phyloP scores from a whole-genome alignment of 371 early-diverging fungal genomes.

The Edhazardia aedis region DNA sequence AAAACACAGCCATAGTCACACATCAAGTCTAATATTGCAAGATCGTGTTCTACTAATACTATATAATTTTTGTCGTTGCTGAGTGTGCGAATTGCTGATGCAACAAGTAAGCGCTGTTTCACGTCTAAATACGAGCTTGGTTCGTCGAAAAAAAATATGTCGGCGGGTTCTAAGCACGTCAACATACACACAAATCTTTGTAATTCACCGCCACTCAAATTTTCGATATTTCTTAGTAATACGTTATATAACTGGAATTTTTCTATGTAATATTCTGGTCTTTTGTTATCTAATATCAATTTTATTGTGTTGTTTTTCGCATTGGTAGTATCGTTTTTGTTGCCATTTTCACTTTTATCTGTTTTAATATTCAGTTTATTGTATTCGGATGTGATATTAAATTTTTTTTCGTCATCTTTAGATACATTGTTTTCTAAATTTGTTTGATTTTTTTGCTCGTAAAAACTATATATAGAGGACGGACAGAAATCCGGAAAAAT shows the following conservation, averaged over 20 bases:
- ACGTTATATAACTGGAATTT: slow-evolving; percentile 57
- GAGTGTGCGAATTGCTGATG: slow-evolving; percentile 68
- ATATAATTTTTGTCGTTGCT: slow-evolving; percentile 60
- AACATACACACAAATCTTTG: slow-evolving; percentile 90
- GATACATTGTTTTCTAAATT: no score
- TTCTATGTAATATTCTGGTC: slow-evolving; percentile 31
- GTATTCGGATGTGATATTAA: no score
- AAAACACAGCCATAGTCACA: slow-evolving; percentile 93
- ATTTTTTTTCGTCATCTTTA: no score
- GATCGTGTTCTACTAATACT: slow-evolving; percentile 96
- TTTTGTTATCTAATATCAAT: background rate
- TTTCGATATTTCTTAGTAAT: slow-evolving; percentile 60
- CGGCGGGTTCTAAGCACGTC: slow-evolving; percentile 61
- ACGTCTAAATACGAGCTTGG: slow-evolving; percentile 95
- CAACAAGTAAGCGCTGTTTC: slow-evolving; percentile 91
- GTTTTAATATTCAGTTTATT: no score
- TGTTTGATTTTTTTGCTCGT: no score
- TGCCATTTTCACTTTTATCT: no score
- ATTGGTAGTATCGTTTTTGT: slow-evolving; percentile 52
- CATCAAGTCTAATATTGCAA: slow-evolving; percentile 86
- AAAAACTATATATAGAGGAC: no score
- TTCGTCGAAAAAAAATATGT: slow-evolving; percentile 98
- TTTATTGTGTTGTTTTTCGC: slow-evolving; percentile 46
- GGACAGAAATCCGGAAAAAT: no score
- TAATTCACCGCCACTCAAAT: slow-evolving; percentile 92